These are phyloP conservation scores for Ogataea philodendri DNA, from an alignment of 805 yeast genomes.

Conservation along the genomic window DNA sequence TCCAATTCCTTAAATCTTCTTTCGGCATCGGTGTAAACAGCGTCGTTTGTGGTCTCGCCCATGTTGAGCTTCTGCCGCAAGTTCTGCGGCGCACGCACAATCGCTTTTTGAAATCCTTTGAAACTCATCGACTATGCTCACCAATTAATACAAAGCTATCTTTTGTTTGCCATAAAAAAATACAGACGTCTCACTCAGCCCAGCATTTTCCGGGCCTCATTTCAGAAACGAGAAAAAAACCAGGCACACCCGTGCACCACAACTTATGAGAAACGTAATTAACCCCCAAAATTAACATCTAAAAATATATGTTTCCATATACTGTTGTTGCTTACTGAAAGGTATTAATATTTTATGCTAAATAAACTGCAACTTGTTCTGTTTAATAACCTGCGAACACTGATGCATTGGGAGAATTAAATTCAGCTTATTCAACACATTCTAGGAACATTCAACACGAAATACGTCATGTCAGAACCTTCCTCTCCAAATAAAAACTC, in stretches of 20 bases:
- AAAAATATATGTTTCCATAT: slow-evolving; percentile 9
- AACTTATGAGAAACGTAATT: too few species aligned
- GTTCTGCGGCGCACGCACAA: slow-evolving; percentile 86
- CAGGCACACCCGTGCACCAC: too few species aligned
- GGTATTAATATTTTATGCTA: too few species aligned
- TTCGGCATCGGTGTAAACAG: slow-evolving; percentile 94
- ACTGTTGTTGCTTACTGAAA: slow-evolving; percentile 7
- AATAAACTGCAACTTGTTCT: too few species aligned
- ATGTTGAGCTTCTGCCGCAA: slow-evolving; percentile 88
- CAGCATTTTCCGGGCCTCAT: too few species aligned
- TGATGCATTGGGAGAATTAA: not conserved
- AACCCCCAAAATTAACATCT: slow-evolving; percentile 2
- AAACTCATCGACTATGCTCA: slow-evolving; percentile 89
- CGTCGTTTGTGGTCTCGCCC: slow-evolving; percentile 75
- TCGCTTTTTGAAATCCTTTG: slow-evolving; percentile 80
- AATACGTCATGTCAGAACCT: slow-evolving; percentile 22
- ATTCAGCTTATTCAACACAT: not conserved
- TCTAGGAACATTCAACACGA: not conserved
- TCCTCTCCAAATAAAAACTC: slow-evolving; percentile 30
- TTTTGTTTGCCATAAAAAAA: slow-evolving; percentile 4
- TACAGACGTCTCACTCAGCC: too few species aligned
- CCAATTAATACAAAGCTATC: not conserved
- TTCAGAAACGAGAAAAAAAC: too few species aligned
- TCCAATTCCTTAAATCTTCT: slow-evolving; percentile 93
- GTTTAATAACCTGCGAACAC: too few species aligned